A percentile compares a stretch with the other conserved stretches of the same genome.
Conservation (phyloP, 176 grass and related monocot genomes). For the Ensete glaucum region DNA sequence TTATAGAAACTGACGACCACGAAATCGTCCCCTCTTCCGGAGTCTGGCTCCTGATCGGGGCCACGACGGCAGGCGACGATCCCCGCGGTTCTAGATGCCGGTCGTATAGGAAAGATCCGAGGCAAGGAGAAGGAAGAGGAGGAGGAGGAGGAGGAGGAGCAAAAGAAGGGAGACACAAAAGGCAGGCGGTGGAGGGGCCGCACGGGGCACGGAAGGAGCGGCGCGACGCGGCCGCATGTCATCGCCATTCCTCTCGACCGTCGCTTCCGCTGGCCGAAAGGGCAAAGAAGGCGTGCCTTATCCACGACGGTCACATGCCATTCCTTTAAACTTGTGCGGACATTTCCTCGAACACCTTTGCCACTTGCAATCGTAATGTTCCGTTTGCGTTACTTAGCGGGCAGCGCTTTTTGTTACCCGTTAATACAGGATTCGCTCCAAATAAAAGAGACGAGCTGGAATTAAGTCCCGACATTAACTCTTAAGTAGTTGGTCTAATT, state of each 20-base stretch:
- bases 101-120: conserved; percentile 5
- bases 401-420: too few species aligned
- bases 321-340: too few species aligned
- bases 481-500: too few species aligned
- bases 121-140: neutral
- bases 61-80: neutral
- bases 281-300: neutral
- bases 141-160: neutral
- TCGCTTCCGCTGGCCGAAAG: neutral
- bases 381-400: too few species aligned
- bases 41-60: conserved; percentile 1
- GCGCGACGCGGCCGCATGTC: neutral
- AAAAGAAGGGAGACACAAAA: neutral
- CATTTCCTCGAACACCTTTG: too few species aligned
- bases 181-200: neutral
- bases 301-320: neutral
- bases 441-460: too few species aligned
- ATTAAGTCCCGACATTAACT: too few species aligned
- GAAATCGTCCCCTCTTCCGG: conserved; percentile 23
- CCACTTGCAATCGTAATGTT: too few species aligned
- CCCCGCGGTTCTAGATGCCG: neutral
- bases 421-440: too few species aligned
- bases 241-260: neutral
- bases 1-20: conserved; percentile 83
- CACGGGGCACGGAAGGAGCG: neutral